Percentiles rank a stretch among this genome's conserved stretches.
phyloP scores from a whole-genome alignment of 441 rosid species.

The Pelargonium myrrhifolium region DNA sequence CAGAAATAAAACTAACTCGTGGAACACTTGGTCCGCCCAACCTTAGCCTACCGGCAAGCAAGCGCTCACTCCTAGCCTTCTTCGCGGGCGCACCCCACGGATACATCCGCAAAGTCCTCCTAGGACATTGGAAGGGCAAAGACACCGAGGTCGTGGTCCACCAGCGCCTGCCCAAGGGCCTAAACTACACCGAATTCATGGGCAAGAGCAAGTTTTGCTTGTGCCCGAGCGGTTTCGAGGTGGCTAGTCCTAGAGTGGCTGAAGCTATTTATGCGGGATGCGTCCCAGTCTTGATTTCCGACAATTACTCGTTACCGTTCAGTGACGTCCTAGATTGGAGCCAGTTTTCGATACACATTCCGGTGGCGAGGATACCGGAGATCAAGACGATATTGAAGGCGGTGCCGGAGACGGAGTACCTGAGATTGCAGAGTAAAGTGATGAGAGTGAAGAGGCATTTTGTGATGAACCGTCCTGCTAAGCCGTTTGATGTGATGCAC shows the following conservation, averaged over 20 bases:
- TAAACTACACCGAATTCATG: constrained; percentile 51
- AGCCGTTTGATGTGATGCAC: constrained; percentile 55
- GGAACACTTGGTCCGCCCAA: constrained; percentile 24
- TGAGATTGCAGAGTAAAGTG: constrained; percentile 42
- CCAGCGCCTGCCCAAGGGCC: constrained; percentile 43
- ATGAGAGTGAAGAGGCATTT: constrained; percentile 56
- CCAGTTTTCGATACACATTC: constrained; percentile 47
- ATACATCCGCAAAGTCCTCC: constrained; percentile 35
- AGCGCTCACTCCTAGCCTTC: constrained; percentile 54
- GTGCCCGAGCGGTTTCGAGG: constrained; percentile 86
- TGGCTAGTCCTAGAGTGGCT: constrained; percentile 69
- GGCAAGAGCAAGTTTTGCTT: constrained; percentile 50
- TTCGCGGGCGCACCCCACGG: constrained; percentile 72
- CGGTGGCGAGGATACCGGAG: constrained; percentile 42
- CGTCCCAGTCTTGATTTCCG: constrained; percentile 70
- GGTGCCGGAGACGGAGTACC: constrained; percentile 31
- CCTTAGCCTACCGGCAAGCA: constrained; percentile 20
- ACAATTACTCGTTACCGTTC: constrained; percentile 55
- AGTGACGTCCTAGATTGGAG: constrained; percentile 72
- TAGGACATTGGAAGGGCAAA: constrained; percentile 50
- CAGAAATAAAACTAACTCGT: constrained; percentile 48
- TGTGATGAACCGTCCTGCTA: constrained; percentile 55
- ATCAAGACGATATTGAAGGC: constrained; percentile 46
- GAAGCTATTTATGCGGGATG: constrained; percentile 58
- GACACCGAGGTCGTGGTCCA: constrained; percentile 44